Evolutionary conservation across 1,284 basidiomycete species (phyloP).

Genomic region (Porodaedalea pini): DNA sequence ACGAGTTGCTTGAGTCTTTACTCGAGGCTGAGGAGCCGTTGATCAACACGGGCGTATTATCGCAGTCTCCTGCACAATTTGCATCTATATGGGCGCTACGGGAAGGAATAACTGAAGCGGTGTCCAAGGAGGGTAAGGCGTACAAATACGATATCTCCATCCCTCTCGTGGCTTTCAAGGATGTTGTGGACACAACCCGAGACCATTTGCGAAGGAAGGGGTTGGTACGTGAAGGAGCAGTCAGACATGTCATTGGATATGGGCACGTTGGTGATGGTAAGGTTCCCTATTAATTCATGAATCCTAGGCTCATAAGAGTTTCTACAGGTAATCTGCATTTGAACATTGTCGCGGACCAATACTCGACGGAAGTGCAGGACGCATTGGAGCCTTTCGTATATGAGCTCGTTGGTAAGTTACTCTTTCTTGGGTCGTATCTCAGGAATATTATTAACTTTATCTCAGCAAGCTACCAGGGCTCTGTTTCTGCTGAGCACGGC

Average conservation of each 20-base stretch:
- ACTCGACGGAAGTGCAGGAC: slow-evolving; percentile 79
- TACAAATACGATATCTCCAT: slow-evolving; percentile 99
- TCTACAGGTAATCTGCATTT: slow-evolving; percentile 85
- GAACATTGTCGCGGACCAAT: slow-evolving; percentile 87
- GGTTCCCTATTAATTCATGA: slow-evolving; percentile 27
- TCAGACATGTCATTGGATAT: slow-evolving; percentile 86
- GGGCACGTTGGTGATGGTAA: slow-evolving; percentile 95
- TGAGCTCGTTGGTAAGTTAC: slow-evolving; percentile 78
- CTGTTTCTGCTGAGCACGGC: slow-evolving; percentile 96
- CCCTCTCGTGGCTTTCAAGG: slow-evolving; percentile 86
- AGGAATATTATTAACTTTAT: neutral
- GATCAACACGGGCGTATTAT: slow-evolving; percentile 89
- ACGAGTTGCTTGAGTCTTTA: slow-evolving; percentile 75
- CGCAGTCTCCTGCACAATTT: slow-evolving; percentile 90
- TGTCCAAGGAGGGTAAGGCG: slow-evolving; percentile 90
- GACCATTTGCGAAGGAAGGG: slow-evolving; percentile 73
- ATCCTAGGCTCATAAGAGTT: neutral
- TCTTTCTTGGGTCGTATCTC: neutral
- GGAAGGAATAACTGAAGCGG: slow-evolving; percentile 92
- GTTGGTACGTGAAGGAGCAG: slow-evolving; percentile 65
- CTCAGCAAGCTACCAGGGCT: slow-evolving; percentile 72
- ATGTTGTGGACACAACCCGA: slow-evolving; percentile 80
- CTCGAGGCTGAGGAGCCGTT: slow-evolving; percentile 72
- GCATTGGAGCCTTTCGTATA: slow-evolving; percentile 96
- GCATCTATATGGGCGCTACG: slow-evolving; percentile 89